Conservation (phyloP, 2,329 filamentous ascomycete genomes). For the Microdochium nivale region DNA sequence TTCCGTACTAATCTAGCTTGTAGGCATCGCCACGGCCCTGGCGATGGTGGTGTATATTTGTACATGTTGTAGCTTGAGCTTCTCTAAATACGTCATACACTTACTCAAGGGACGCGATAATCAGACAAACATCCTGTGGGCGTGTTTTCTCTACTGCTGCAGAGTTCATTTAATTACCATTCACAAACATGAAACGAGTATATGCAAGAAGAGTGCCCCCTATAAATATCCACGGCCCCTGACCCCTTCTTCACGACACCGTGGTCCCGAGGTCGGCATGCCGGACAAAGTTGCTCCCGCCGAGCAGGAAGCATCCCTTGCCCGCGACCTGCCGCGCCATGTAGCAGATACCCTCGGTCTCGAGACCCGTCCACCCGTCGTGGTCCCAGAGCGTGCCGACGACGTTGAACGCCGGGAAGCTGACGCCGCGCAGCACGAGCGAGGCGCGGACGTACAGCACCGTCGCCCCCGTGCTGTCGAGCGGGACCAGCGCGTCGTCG, state of each 20-base stretch:
- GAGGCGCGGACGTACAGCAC: conserved; percentile 22
- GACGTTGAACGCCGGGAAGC: conserved; percentile 22
- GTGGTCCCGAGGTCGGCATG: conserved; percentile 13
- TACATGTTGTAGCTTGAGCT: too few species aligned
- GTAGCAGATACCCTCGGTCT: conserved; percentile 27
- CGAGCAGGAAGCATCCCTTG: conserved; percentile 18
- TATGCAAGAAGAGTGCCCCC: too few species aligned
- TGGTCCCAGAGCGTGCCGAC: conserved; percentile 23
- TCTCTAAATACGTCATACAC: too few species aligned
- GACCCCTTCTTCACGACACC: neutral
- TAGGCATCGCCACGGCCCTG: too few species aligned
- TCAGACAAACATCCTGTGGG: too few species aligned
- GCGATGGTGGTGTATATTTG: too few species aligned
- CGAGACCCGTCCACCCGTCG: conserved; percentile 25
- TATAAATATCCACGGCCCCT: neutral
- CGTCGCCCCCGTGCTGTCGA: conserved; percentile 26
- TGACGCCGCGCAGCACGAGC: conserved; percentile 21
- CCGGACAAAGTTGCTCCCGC: conserved; percentile 17
- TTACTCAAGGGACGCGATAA: too few species aligned
- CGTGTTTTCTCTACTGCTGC: too few species aligned
- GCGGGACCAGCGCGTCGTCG: conserved; percentile 19
- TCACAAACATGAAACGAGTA: too few species aligned
- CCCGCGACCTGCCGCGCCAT: conserved; percentile 14
- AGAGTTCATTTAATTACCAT: too few species aligned
- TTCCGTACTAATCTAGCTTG: too few species aligned